A percentile compares a stretch with the other conserved stretches of the same genome.
Conservation (phyloP, 2,329 filamentous ascomycete genomes). For the Hymenoscyphus linearis region DNA sequence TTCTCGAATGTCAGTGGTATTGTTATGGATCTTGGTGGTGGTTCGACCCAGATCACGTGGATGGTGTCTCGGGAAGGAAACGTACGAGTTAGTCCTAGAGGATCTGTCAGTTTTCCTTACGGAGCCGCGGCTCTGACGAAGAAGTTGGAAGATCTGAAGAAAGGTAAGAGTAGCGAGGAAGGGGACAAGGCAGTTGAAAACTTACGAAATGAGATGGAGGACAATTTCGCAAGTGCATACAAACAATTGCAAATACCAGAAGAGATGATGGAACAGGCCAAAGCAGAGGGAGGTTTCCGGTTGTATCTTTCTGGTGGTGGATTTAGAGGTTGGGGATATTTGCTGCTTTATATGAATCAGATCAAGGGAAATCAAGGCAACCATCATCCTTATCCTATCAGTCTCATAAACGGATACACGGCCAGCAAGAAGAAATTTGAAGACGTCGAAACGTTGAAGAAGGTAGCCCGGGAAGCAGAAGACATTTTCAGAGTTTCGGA, state of each 20-base stretch:
- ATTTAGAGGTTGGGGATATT: slow-evolving; percentile 66
- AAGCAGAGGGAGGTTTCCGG: slow-evolving; percentile 44
- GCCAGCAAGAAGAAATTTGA: slow-evolving; percentile 19
- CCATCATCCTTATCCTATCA: slow-evolving; percentile 57
- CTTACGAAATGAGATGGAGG: slow-evolving; percentile 45
- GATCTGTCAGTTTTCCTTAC: slow-evolving; percentile 63
- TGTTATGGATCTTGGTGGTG: slow-evolving; percentile 68
- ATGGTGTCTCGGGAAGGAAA: slow-evolving; percentile 46
- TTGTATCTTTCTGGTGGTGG: slow-evolving; percentile 67
- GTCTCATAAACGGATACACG: slow-evolving; percentile 62
- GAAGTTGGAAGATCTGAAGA: slow-evolving; percentile 42
- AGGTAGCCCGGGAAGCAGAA: slow-evolving; percentile 33
- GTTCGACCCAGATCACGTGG: slow-evolving; percentile 67
- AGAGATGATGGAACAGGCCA: slow-evolving; percentile 41
- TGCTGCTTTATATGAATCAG: slow-evolving; percentile 54
- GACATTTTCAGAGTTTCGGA: slow-evolving; percentile 58
- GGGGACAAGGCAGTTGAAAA: slow-evolving; percentile 41
- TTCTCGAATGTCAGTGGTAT: slow-evolving; percentile 56
- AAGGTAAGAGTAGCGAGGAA: slow-evolving; percentile 35
- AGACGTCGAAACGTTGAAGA: slow-evolving; percentile 28
- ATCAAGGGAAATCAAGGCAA: slow-evolving; percentile 37
- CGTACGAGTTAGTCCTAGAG: slow-evolving; percentile 45
- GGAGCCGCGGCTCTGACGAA: slow-evolving; percentile 62
- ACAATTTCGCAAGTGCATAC: slow-evolving; percentile 48
- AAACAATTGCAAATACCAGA: slow-evolving; percentile 47